Evolutionary conservation across 495 filamentous ascomycete genomes (phyloP).

Genomic region (Penicillium taxi): DNA sequence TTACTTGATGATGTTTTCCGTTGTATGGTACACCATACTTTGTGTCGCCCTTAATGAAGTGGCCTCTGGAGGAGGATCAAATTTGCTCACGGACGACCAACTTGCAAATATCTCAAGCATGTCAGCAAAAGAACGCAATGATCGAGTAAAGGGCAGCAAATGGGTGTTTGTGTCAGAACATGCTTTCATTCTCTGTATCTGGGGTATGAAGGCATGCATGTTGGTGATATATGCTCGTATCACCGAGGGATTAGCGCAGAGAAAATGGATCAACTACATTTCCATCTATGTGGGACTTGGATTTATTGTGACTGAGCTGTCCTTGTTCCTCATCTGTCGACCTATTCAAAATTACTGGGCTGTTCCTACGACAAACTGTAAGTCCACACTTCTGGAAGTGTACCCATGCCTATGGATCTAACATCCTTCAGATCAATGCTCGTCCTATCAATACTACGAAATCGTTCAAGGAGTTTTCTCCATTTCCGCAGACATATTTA

Average conservation of each 20-base stretch:
- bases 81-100: constrained; percentile 42
- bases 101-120: constrained; percentile 29
- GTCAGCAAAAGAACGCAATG: constrained; percentile 29
- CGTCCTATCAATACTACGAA: constrained; percentile 44
- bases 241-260: constrained; percentile 36
- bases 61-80: constrained; percentile 45
- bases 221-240: constrained; percentile 47
- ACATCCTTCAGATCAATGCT: constrained; percentile 36
- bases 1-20: constrained; percentile 42
- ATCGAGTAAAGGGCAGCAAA: constrained; percentile 45
- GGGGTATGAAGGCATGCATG: constrained; percentile 47
- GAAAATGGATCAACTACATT: constrained; percentile 36
- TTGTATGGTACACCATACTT: constrained; percentile 48
- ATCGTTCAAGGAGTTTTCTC: constrained; percentile 50
- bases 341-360: constrained; percentile 57
- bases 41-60: constrained; percentile 45
- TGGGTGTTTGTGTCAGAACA: constrained; percentile 51
- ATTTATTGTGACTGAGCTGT: constrained; percentile 51
- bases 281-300: constrained; percentile 49
- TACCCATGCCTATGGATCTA: neutral
- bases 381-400: constrained; percentile 3
- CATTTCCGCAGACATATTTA: constrained; percentile 57
- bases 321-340: constrained; percentile 57
- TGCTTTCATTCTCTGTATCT: constrained; percentile 43
- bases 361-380: constrained; percentile 34